Percentiles rank a stretch among this genome's conserved stretches.
phyloP scores from a whole-genome alignment of 2,329 filamentous ascomycete species.

The Colletotrichum sidae region DNA sequence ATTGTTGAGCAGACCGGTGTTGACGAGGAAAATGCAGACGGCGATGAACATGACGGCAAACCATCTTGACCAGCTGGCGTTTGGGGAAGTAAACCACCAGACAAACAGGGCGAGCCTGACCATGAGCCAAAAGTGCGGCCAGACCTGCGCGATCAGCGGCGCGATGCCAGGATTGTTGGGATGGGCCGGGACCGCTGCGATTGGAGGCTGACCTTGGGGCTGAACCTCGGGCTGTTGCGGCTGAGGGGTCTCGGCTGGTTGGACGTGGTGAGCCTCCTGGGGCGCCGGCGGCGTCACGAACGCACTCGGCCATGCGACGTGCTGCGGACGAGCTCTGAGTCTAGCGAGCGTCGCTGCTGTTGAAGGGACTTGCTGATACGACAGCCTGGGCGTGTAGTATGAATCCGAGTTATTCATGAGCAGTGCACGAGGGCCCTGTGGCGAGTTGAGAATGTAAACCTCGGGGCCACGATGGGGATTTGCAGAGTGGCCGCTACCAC shows the following conservation, averaged over 20 bases:
- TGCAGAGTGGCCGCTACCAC: constrained; percentile 43
- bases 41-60: constrained; percentile 66
- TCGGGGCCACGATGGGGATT: constrained; percentile 51
- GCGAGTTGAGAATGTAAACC: constrained; percentile 72
- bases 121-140: constrained; percentile 73
- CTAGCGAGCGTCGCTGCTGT: constrained; percentile 26
- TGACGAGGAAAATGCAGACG: constrained; percentile 67
- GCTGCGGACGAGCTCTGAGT: constrained; percentile 30
- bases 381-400: constrained; percentile 60
- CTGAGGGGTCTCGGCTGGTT: constrained; percentile 33
- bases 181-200: constrained; percentile 45
- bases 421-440: constrained; percentile 68
- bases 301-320: constrained; percentile 27
- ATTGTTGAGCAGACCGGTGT: constrained; percentile 69
- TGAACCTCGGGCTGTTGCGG: constrained; percentile 43
- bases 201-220: constrained; percentile 44
- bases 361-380: constrained; percentile 7
- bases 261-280: constrained; percentile 27
- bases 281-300: constrained; percentile 38
- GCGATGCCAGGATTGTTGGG: constrained; percentile 53
- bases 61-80: constrained; percentile 70
- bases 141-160: constrained; percentile 57
- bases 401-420: constrained; percentile 65
- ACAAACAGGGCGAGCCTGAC: constrained; percentile 69
- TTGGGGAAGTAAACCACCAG: constrained; percentile 72